phyloP scores from a whole-genome alignment of 2,329 filamentous ascomycete species.

The Talaromyces sp. region DNA sequence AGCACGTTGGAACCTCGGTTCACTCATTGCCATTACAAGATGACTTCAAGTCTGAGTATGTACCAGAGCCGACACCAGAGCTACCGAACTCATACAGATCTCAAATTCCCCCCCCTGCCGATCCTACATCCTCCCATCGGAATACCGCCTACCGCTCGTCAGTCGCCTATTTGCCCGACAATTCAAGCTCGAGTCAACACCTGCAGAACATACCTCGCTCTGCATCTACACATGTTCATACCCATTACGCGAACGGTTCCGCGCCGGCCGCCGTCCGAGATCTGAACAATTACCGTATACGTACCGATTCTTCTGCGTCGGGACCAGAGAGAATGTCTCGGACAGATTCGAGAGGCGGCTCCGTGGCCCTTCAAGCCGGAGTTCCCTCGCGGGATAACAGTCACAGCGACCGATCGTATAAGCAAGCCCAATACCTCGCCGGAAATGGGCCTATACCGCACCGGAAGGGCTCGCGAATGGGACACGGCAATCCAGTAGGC shows the following conservation, averaged over 20 bases:
- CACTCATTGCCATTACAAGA: slow-evolving; percentile 10
- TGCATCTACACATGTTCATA: slow-evolving; percentile 47
- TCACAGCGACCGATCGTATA: slow-evolving; percentile 66
- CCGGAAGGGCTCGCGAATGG: slow-evolving; percentile 70
- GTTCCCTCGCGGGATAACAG: slow-evolving; percentile 66
- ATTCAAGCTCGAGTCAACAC: slow-evolving; percentile 33
- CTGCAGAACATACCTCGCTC: slow-evolving; percentile 41
- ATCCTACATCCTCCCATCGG: slow-evolving; percentile 21
- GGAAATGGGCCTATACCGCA: slow-evolving; percentile 65
- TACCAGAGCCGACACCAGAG: slow-evolving; percentile 16
- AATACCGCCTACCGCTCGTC: slow-evolving; percentile 41
- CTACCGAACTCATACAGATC: slow-evolving; percentile 11
- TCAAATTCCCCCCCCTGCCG: slow-evolving; percentile 4
- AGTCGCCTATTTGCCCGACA: slow-evolving; percentile 31
- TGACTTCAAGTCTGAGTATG: slow-evolving; percentile 20
- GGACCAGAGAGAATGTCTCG: slow-evolving; percentile 54
- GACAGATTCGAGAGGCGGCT: slow-evolving; percentile 61
- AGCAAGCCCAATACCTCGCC: slow-evolving; percentile 54
- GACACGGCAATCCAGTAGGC: slow-evolving; percentile 49
- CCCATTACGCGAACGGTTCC: slow-evolving; percentile 40
- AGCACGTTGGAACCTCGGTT: slow-evolving; percentile 2
- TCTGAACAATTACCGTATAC: slow-evolving; percentile 49
- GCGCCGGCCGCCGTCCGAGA: slow-evolving; percentile 38
- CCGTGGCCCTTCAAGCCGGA: slow-evolving; percentile 56
- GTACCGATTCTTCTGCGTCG: slow-evolving; percentile 57